phyloP scores from a whole-genome alignment of 2,329 filamentous ascomycete species.

The Ceratocystis harringtonii region DNA sequence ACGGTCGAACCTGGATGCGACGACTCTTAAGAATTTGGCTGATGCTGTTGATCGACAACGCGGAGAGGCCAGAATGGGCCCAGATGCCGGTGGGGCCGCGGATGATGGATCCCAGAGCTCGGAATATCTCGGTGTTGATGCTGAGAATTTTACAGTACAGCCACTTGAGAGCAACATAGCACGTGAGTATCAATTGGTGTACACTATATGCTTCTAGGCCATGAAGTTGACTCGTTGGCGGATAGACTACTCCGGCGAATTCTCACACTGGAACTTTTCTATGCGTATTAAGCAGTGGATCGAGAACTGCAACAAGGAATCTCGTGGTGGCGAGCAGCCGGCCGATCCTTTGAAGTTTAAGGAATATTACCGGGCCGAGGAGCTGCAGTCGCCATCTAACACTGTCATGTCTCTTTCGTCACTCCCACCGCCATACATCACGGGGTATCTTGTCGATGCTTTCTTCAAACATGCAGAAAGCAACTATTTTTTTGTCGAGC shows the following conservation, averaged over 20 bases:
- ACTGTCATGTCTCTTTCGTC: constrained; percentile 27
- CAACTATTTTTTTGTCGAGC: constrained; percentile 35
- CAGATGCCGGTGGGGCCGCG: background rate
- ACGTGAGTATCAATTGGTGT: constrained; percentile 23
- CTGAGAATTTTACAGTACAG: constrained; percentile 29
- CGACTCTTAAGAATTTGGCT: constrained; percentile 29
- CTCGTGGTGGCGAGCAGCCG: constrained; percentile 9
- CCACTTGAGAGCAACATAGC: constrained; percentile 29
- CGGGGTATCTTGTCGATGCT: constrained; percentile 31
- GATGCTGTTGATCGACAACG: constrained; percentile 28
- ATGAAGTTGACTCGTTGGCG: background rate
- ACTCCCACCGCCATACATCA: constrained; percentile 33
- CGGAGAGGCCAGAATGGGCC: constrained; percentile 6
- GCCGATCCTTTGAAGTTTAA: constrained; percentile 23
- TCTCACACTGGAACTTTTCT: constrained; percentile 39
- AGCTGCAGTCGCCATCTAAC: constrained; percentile 29
- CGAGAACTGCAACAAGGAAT: constrained; percentile 24
- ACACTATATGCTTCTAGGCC: background rate
- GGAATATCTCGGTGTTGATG: constrained; percentile 23
- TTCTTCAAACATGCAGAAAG: constrained; percentile 36
- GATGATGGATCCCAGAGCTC: constrained; percentile 17
- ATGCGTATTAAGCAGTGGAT: constrained; percentile 37
- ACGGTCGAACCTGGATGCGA: constrained; percentile 29
- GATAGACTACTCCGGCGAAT: constrained; percentile 36
- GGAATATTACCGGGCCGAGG: constrained; percentile 32